A percentile compares a stretch with the other conserved stretches of the same genome.
Evolutionary conservation across 2,329 filamentous ascomycete species (phyloP).

Genomic region (Ramularia collo-cygni): DNA sequence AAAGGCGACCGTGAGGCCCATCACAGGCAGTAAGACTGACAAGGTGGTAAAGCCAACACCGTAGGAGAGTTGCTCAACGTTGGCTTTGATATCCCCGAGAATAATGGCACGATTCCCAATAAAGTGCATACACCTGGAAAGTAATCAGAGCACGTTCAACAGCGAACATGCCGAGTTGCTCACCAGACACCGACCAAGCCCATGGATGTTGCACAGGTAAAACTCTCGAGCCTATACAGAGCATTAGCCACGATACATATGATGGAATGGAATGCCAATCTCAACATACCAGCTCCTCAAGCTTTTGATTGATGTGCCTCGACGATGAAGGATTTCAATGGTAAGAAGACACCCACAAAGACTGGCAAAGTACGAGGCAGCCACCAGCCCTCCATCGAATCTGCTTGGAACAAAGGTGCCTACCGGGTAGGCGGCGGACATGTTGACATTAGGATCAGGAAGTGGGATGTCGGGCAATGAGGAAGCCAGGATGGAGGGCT

Average conservation of each 20-base stretch:
- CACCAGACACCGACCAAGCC: conserved; percentile 46
- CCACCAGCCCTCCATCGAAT: conserved; percentile 54
- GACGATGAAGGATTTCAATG: conserved; percentile 69
- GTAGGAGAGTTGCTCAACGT: conserved; percentile 65
- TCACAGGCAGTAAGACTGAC: conserved; percentile 73
- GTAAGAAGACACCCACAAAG: conserved; percentile 71
- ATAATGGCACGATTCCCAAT: conserved; percentile 75
- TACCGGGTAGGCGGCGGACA: not conserved
- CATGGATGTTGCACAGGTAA: conserved; percentile 37
- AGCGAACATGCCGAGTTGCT: too few species aligned
- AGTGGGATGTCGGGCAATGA: not conserved
- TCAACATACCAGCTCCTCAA: conserved; percentile 27
- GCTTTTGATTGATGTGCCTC: conserved; percentile 25
- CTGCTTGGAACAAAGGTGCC: conserved; percentile 31
- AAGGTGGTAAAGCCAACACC: conserved; percentile 63
- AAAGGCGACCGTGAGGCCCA: conserved; percentile 68
- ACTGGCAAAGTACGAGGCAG: conserved; percentile 63
- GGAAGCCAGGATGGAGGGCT: too few species aligned
- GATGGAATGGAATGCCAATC: not conserved
- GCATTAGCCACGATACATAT: not conserved
- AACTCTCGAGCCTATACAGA: conserved; percentile 34
- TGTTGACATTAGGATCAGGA: not conserved
- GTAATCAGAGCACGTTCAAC: too few species aligned
- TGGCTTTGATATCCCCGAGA: conserved; percentile 53
- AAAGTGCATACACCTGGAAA: conserved; percentile 54